Evolutionary conservation across 306 rosid genomes (phyloP).

Genomic region (Cucurbita pepo): DNA sequence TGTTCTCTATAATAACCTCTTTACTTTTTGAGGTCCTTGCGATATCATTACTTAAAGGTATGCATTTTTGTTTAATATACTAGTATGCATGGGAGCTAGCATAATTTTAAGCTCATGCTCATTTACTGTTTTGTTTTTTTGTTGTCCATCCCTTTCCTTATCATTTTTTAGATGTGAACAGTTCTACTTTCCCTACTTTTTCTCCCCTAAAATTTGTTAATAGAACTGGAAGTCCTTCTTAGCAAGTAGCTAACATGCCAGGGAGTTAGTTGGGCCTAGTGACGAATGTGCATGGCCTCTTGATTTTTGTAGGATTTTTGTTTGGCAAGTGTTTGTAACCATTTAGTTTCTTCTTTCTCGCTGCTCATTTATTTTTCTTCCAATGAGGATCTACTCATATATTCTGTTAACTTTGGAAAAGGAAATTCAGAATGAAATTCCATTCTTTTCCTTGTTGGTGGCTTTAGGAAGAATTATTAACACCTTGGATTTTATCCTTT

Average conservation of each 20-base stretch:
- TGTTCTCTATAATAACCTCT: slow-evolving; percentile 46
- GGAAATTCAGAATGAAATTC: neutral
- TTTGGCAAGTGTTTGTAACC: neutral
- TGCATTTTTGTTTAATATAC: slow-evolving; percentile 10
- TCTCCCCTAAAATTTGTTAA: neutral
- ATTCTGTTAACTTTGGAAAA: neutral
- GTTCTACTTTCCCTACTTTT: neutral
- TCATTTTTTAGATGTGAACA: neutral
- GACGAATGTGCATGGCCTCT: neutral
- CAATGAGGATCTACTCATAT: neutral
- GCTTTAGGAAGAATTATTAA: neutral
- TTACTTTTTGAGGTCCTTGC: slow-evolving; percentile 60
- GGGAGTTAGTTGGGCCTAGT: neutral
- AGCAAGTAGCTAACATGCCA: neutral
- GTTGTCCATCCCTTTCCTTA: neutral
- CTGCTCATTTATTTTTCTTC: neutral
- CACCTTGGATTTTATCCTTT: neutral
- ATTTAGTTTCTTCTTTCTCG: neutral
- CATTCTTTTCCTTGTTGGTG: neutral
- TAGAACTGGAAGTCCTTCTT: neutral
- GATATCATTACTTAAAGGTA: slow-evolving; percentile 61
- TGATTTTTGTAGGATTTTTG: neutral
- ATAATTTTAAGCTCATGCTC: neutral
- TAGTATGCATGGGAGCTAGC: neutral
- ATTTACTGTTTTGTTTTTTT: neutral